These are phyloP conservation scores for Sclerospora graminicola DNA, from an alignment of 352 stramenopile genomes.

Conservation along the genomic window DNA sequence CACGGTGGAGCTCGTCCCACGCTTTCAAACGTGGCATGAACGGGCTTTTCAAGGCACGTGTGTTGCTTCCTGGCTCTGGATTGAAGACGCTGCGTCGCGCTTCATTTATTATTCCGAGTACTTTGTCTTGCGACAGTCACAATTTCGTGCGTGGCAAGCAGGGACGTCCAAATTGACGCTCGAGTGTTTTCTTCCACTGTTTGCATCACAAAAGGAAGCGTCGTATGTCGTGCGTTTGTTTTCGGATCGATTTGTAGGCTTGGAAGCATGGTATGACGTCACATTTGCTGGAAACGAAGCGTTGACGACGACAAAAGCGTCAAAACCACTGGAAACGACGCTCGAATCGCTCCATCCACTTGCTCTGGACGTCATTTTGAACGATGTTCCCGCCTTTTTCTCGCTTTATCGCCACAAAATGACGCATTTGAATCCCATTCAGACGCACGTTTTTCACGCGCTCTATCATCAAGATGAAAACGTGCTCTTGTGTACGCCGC, in stretches of 20 bases:
- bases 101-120: constrained; percentile 93
- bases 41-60: constrained; percentile 40
- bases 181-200: constrained; percentile 95
- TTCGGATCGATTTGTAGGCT: constrained; percentile 95
- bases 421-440: constrained; percentile 88
- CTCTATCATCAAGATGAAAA: constrained; percentile 95
- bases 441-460: constrained; percentile 97
- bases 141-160: constrained; percentile 58
- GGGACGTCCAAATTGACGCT: constrained; percentile 71
- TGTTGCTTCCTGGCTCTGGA: constrained; percentile 94
- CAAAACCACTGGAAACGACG: too few species aligned
- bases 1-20: constrained; percentile 60
- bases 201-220: constrained; percentile 77
- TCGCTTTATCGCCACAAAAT: constrained; percentile 87
- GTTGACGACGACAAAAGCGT: constrained; percentile 8
- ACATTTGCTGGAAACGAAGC: constrained; percentile 38
- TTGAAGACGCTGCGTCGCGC: constrained; percentile 91
- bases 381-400: too few species aligned
- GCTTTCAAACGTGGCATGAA: constrained; percentile 72
- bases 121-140: constrained; percentile 75
- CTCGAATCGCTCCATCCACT: constrained; percentile 93
- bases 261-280: constrained; percentile 84
- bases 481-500: constrained; percentile 95
- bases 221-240: constrained; percentile 92
- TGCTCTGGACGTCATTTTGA: constrained; percentile 88